A percentile compares a stretch with the other conserved stretches of the same genome.
These are phyloP conservation scores for Epichloe baconii DNA, from an alignment of 2,329 filamentous ascomycete species.

Conservation along the genomic window DNA sequence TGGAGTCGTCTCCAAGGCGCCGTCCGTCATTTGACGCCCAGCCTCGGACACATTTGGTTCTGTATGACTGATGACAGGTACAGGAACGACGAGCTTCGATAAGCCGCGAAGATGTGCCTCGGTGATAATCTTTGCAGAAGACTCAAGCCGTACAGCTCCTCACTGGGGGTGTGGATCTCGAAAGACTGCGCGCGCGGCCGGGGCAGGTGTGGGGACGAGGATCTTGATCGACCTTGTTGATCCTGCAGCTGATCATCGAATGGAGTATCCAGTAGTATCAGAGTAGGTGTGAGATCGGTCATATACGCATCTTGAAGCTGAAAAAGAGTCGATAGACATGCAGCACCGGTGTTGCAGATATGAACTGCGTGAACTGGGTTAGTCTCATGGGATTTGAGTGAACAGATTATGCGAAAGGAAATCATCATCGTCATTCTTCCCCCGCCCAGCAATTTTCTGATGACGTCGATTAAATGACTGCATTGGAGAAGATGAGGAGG, in stretches of 20 bases:
- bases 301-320: slow-evolving; percentile 39
- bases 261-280: slow-evolving; percentile 44
- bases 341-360: slow-evolving; percentile 37
- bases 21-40: slow-evolving; percentile 23
- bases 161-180: slow-evolving; percentile 29
- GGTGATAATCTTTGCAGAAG: slow-evolving; percentile 43
- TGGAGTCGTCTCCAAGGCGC: slow-evolving; percentile 22
- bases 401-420: neutral
- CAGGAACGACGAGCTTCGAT: slow-evolving; percentile 42
- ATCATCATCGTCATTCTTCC: too few relatives aligned
- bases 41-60: slow-evolving; percentile 14
- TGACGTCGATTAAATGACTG: too few relatives aligned
- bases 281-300: slow-evolving; percentile 40
- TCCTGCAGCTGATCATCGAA: slow-evolving; percentile 33
- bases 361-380: slow-evolving; percentile 29
- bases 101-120: slow-evolving; percentile 43
- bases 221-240: slow-evolving; percentile 20
- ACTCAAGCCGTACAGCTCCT: slow-evolving; percentile 41
- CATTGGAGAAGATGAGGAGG: neutral
- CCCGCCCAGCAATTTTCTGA: too few relatives aligned
- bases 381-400: slow-evolving; percentile 6
- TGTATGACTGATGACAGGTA: slow-evolving; percentile 37
- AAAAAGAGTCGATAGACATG: slow-evolving; percentile 40
- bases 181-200: slow-evolving; percentile 20
- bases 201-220: slow-evolving; percentile 31